These are phyloP conservation scores for Elasticomyces elasticus DNA, from an alignment of 495 filamentous ascomycete species.

Conservation along the genomic window DNA sequence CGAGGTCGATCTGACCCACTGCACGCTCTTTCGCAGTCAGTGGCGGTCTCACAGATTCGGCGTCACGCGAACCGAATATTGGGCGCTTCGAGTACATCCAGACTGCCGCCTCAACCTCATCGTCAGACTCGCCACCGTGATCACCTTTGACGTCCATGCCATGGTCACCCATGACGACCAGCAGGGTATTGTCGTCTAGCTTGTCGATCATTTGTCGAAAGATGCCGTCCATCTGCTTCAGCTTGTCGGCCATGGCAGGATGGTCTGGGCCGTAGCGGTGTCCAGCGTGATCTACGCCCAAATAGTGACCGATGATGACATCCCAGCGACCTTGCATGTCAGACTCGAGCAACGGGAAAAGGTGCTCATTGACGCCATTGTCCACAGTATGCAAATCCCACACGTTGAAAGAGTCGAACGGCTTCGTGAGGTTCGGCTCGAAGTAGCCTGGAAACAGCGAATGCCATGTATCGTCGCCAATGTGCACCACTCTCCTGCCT, in stretches of 20 bases:
- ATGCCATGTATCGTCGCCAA: constrained; percentile 96
- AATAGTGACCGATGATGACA: constrained; percentile 80
- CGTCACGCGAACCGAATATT: constrained; percentile 62
- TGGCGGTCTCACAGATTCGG: constrained; percentile 48
- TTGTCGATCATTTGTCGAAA: constrained; percentile 59
- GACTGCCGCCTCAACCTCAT: constrained; percentile 85
- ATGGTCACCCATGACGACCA: constrained; percentile 96
- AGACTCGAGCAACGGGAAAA: constrained; percentile 68
- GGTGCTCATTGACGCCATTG: constrained; percentile 86
- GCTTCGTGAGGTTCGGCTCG: constrained; percentile 65
- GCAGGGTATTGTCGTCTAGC: constrained; percentile 73
- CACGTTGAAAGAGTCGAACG: constrained; percentile 95
- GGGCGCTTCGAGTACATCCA: constrained; percentile 95
- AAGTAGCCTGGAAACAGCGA: constrained; percentile 87
- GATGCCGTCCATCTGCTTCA: constrained; percentile 81
- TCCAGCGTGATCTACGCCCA: constrained; percentile 94
- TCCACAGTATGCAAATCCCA: constrained; percentile 97
- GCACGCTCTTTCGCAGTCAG: constrained; percentile 64
- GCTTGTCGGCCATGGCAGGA: constrained; percentile 77
- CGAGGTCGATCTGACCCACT: constrained; percentile 91
- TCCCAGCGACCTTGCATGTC: constrained; percentile 68
- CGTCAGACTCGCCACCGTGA: constrained; percentile 91
- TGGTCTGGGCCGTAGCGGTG: constrained; percentile 94
- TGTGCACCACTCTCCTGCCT: constrained; percentile 78
- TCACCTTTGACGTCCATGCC: constrained; percentile 97